Base-by-base conservation (phyloP, 805 yeast species). In the Yamadazyma endophytica region DNA sequence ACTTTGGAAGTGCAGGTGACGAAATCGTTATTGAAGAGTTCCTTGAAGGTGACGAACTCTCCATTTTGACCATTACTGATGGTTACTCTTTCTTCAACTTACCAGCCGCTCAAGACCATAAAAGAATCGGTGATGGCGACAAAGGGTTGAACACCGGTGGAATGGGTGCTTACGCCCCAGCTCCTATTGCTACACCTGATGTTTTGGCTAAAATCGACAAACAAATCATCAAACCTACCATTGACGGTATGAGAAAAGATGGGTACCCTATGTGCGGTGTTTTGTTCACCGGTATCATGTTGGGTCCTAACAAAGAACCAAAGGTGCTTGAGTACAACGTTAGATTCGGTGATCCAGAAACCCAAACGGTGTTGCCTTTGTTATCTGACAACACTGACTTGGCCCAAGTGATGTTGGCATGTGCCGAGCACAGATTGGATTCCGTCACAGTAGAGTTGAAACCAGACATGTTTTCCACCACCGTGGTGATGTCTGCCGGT, bases 121-220 rank as follows among this genome's bases (percentile, higher is more conserved):
- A 92, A 68, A 80, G 98, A 58, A 74, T 83, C 46, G 95, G 95
- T 34, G 86, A 94, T 50, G 89, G 89, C 39, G 99, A 92, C 58
- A 68, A 78, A 23, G 99, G 99, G 16, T 72, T 90, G 41, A 92
- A 92, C 65, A 92, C 99, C 22, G 99, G 99, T 46, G 99, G 99
- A 42, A 92, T 92, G 99, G 99, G 99, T 43, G 95, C 97, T 6
- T 92, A 92, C 53, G 92, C 97, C 6, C 99, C 99, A 19, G 95
- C 97, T 8, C 98, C 98, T 35, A 70, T 87, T 41, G 97, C 94
- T 13, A 86, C 97, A 13, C 79, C 86, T 2, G 69, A 73, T 15
- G 56, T 92, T 21, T 59, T 89, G 49, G 64, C 70, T 39, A 69
- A 78, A 58, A 88, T 92, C 53, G 78, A 88, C 51, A 64, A 68